Base-by-base conservation (phyloP, 2,329 filamentous ascomycete species). In the Calonectria pteridis region DNA sequence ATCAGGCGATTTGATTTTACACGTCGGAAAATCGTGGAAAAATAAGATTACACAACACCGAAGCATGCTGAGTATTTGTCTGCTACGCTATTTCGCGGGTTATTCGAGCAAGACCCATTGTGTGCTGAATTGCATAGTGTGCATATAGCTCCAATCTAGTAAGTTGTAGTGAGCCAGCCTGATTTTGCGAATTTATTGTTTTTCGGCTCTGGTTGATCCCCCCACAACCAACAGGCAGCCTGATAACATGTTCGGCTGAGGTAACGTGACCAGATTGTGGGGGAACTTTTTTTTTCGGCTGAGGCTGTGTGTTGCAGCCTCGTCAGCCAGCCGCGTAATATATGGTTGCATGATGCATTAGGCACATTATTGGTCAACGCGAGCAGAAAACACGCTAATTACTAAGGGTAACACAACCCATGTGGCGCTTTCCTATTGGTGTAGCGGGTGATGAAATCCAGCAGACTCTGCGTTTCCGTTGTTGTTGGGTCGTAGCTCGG, bases 371-470 rank as follows among this genome's bases (percentile, higher is more conserved):
- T 62, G 55, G 55, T 62, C 55, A 35, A 62, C 23, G 11, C 37
- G 53, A 13, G 53, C 14, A 40, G 6, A 62, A 40, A 62, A 33
- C 23, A 37, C 55, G 35, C 35, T 62, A 40, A 62, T 62, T 62
- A 62, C 55, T 62, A 62, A 62, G 55, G 40, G 55, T 62, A 62
- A 62, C 55, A 62, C 55, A 35, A 62, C 55, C 55, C 55, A 62
- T 62, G 55, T 62, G 55, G 55, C 55, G 55, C 55, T 35, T 62
- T 62, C 55, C 55, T 37, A 62, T 62, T 62, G 55, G 55, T 37
- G 55, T 62, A 40, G 33, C 33, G 55, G 55, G 33, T 28, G 55
- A 40, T 35, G 55, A 62, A 62, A 62, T 62, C 55, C 55, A 62
- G 55, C 55, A 62, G 55, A 62, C 55, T 62, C 55, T 62, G 55